These are phyloP conservation scores for Colletotrichum lini DNA, from an alignment of 2,329 filamentous ascomycete genomes.

Conservation along the genomic window DNA sequence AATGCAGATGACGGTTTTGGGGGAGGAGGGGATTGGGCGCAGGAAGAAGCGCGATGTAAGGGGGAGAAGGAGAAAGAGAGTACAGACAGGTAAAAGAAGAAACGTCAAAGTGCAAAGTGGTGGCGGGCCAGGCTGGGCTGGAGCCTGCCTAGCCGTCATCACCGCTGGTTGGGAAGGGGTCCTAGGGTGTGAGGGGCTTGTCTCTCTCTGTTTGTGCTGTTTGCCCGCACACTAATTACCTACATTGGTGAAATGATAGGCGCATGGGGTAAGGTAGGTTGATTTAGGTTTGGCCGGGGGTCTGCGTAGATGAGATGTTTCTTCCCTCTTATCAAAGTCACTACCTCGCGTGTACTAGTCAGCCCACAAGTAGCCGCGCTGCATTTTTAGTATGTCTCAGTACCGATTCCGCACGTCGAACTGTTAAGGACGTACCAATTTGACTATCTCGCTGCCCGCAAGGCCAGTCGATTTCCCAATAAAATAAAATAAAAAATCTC, in stretches of 20 bases:
- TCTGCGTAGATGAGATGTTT: background rate
- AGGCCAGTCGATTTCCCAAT: too few species aligned
- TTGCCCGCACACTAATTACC: background rate
- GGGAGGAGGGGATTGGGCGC: background rate
- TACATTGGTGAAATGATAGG: background rate
- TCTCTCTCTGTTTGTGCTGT: background rate
- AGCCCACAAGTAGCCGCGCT: background rate
- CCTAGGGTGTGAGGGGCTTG: background rate
- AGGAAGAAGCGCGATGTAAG: constrained; percentile 7
- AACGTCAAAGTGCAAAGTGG: background rate
- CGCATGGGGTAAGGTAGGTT: background rate
- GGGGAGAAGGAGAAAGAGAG: background rate
- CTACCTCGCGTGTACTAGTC: background rate
- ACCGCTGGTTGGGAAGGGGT: constrained; percentile 7
- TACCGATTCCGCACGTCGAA: background rate
- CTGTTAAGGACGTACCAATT: background rate
- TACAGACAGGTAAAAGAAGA: constrained; percentile 2
- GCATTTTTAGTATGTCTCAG: background rate
- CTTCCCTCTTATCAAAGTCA: background rate
- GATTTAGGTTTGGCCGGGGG: background rate
- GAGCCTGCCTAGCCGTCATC: constrained; percentile 10
- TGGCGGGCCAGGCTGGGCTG: constrained; percentile 1
- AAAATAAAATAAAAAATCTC: too few species aligned
- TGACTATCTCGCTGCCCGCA: background rate
- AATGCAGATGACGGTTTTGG: background rate